Evolutionary conservation across 2,329 filamentous ascomycete species (phyloP).

Genomic region (Colletotrichum higginsianum): DNA sequence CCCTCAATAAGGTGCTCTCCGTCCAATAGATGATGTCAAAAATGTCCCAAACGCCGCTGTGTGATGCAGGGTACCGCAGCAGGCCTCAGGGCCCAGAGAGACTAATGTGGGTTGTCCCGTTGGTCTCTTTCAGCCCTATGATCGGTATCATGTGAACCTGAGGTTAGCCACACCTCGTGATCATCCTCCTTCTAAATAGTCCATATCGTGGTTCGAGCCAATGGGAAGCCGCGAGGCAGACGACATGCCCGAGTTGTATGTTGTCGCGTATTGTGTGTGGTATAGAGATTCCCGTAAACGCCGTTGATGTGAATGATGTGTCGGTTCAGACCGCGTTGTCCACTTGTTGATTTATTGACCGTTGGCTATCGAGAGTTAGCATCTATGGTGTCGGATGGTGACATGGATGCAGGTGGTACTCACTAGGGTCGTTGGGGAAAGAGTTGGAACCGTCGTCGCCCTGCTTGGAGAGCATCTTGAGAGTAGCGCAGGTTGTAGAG

Average conservation of each 20-base stretch:
- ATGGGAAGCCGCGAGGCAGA: constrained; percentile 27
- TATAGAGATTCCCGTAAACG: constrained; percentile 19
- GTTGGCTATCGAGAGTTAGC: constrained; percentile 8
- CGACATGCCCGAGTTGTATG: constrained; percentile 13
- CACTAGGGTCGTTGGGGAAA: constrained; percentile 28
- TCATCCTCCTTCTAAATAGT: neutral
- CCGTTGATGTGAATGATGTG: constrained; percentile 6
- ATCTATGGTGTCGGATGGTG: no score
- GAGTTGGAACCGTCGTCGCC: neutral
- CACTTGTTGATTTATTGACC: constrained; percentile 18
- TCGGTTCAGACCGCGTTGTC: neutral
- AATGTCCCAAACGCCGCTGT: constrained; percentile 17
- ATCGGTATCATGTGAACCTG: neutral
- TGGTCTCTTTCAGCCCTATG: neutral
- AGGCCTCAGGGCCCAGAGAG: constrained; percentile 8
- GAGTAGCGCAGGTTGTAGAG: neutral
- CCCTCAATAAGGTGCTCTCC: neutral
- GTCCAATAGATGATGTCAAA: constrained; percentile 10
- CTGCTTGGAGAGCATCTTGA: constrained; percentile 4
- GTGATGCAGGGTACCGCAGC: constrained; percentile 17
- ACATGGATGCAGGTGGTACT: neutral
- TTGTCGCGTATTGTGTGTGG: neutral
- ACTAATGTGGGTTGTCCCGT: neutral
- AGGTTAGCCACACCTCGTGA: neutral
- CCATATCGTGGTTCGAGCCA: constrained; percentile 19